Conservation (phyloP, 176 grass and related monocot species). For the Cenchrus americanus region DNA sequence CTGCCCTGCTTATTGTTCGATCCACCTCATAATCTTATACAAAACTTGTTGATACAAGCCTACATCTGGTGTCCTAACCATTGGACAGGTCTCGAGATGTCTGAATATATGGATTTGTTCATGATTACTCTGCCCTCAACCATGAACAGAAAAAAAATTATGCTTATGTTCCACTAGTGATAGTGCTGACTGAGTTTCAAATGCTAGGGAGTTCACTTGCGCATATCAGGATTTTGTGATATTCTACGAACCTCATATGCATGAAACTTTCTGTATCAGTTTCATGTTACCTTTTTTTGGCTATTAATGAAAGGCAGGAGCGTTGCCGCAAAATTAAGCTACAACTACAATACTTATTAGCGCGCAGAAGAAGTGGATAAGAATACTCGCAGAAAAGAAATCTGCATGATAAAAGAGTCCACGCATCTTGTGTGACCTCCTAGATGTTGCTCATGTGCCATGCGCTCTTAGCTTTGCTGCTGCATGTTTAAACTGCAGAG, state of each 20-base stretch:
- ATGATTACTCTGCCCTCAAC: not conserved
- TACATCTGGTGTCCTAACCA: no score
- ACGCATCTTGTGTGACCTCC: slow-evolving; percentile 8
- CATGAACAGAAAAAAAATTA: not conserved
- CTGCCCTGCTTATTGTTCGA: slow-evolving; percentile 13
- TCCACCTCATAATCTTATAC: slow-evolving; percentile 2
- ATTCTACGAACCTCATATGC: not conserved
- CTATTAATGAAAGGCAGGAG: not conserved
- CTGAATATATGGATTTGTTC: not conserved
- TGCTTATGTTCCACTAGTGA: not conserved
- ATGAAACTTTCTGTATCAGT: not conserved
- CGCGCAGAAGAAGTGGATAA: not conserved
- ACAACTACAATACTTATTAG: not conserved
- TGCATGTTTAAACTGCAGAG: not conserved
- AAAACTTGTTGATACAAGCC: no score
- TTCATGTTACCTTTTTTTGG: not conserved
- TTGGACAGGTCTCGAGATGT: not conserved
- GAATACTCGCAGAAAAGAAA: not conserved
- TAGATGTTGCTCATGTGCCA: not conserved
- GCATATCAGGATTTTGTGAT: not conserved
- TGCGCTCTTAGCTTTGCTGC: not conserved
- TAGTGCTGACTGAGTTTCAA: not conserved
- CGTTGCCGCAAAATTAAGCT: not conserved
- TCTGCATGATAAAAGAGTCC: not conserved
- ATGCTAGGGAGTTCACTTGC: not conserved